Evolutionary conservation across 495 filamentous ascomycete species (phyloP).

Genomic region (Sphaerosporella brunnea): DNA sequence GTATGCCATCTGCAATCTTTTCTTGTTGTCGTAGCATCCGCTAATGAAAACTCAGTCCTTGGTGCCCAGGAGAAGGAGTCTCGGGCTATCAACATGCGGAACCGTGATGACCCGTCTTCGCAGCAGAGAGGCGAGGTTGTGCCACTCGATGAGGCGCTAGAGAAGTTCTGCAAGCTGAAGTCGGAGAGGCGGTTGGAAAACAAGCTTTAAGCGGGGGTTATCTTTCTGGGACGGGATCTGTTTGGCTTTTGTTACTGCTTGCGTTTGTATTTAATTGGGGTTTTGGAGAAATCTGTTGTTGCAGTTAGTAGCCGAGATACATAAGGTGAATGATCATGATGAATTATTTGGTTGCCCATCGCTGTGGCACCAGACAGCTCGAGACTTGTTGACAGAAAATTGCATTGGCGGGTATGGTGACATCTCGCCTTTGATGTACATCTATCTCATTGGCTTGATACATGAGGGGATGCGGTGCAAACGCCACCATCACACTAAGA

Average conservation of each 20-base stretch:
- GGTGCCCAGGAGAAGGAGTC: slow-evolving; percentile 64
- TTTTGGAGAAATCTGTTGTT: too few relatives aligned
- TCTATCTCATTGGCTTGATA: too few relatives aligned
- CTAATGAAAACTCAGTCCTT: slow-evolving; percentile 40
- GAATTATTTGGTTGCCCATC: too few relatives aligned
- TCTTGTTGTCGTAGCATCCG: neutral
- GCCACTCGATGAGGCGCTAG: slow-evolving; percentile 55
- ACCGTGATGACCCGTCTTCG: slow-evolving; percentile 67
- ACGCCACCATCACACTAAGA: too few relatives aligned
- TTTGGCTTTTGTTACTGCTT: neutral
- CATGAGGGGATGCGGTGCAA: too few relatives aligned
- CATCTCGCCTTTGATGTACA: too few relatives aligned
- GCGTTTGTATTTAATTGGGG: too few relatives aligned
- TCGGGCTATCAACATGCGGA: slow-evolving; percentile 71
- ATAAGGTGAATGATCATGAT: too few relatives aligned
- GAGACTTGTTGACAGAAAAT: too few relatives aligned
- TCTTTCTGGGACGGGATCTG: neutral
- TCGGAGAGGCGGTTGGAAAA: slow-evolving; percentile 33
- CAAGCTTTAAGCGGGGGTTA: slow-evolving; percentile 3
- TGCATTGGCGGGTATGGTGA: too few relatives aligned
- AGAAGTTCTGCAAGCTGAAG: slow-evolving; percentile 51
- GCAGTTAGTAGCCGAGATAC: too few relatives aligned
- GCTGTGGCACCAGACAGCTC: too few relatives aligned
- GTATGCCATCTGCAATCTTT: slow-evolving; percentile 32
- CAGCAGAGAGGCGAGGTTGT: slow-evolving; percentile 60